These are phyloP conservation scores for Fusarium torulosum DNA, from an alignment of 2,329 filamentous ascomycete genomes.

Conservation along the genomic window DNA sequence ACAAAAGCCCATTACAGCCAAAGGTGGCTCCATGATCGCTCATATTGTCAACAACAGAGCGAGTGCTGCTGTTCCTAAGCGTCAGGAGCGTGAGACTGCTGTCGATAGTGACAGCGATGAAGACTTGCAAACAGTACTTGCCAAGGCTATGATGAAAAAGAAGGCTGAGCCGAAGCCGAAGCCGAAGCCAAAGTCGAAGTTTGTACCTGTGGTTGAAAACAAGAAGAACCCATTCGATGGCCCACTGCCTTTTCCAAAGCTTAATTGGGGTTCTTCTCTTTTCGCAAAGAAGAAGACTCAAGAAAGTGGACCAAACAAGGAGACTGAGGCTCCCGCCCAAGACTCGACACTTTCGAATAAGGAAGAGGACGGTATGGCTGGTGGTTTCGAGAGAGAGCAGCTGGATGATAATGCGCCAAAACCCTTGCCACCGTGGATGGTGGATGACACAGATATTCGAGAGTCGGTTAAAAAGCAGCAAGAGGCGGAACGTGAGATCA, in stretches of 20 bases:
- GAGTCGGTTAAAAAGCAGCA: constrained; percentile 71
- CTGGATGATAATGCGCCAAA: constrained; percentile 59
- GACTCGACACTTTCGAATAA: constrained; percentile 35
- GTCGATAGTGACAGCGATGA: constrained; percentile 79
- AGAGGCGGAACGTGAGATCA: constrained; percentile 69
- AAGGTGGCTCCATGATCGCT: constrained; percentile 73
- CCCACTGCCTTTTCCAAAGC: constrained; percentile 89
- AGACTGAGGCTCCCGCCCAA: constrained; percentile 38
- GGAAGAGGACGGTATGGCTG: constrained; percentile 63
- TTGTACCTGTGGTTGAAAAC: constrained; percentile 60
- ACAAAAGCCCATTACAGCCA: constrained; percentile 64
- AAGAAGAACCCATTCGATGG: constrained; percentile 77
- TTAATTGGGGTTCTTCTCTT: constrained; percentile 75
- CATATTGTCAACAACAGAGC: constrained; percentile 80
- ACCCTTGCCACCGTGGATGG: constrained; percentile 83
- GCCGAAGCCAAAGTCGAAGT: constrained; percentile 56
- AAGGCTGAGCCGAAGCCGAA: constrained; percentile 60
- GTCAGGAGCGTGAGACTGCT: constrained; percentile 33
- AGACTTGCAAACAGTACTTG: constrained; percentile 81
- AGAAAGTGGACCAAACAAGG: constrained; percentile 24
- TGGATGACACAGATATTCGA: constrained; percentile 73
- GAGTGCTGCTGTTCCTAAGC: constrained; percentile 68
- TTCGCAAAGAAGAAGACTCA: constrained; percentile 60
- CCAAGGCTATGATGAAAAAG: constrained; percentile 74
- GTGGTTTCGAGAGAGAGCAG: constrained; percentile 72